Conservation (phyloP, 345 rosid species). For the Lumnitzera racemosa region DNA sequence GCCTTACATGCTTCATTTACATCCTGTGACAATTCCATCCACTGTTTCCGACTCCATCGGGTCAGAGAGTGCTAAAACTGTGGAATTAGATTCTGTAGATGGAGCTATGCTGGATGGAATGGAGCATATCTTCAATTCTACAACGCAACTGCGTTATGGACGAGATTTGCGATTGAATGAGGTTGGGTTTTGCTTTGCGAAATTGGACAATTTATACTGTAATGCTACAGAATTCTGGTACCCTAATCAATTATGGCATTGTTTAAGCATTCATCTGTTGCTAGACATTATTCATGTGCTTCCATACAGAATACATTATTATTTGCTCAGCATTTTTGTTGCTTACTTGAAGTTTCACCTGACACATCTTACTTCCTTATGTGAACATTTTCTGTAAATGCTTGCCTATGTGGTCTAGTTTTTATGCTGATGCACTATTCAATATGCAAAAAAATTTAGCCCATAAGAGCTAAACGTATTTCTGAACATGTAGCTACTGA, state of each 20-base stretch:
- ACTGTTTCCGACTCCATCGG: constrained; percentile 60
- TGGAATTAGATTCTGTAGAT: constrained; percentile 69
- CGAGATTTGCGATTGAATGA: constrained; percentile 93
- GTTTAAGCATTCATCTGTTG: no score
- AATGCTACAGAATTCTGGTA: no score
- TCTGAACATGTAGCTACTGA: no score
- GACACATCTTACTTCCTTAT: not conserved
- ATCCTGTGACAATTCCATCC: constrained; percentile 85
- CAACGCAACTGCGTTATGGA: constrained; percentile 80
- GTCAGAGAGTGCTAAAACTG: constrained; percentile 58
- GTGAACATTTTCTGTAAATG: not conserved
- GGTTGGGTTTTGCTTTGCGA: constrained; percentile 28
- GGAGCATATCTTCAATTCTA: constrained; percentile 92
- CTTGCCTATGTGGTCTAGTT: no score
- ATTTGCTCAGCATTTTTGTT: not conserved
- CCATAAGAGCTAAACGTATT: no score
- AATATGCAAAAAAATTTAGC: no score
- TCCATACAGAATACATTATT: not conserved
- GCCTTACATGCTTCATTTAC: constrained; percentile 93
- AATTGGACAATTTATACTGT: not conserved
- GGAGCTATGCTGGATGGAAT: constrained; percentile 85
- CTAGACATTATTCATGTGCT: no score
- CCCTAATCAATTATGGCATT: not conserved
- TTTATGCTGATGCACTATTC: no score
- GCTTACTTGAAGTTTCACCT: not conserved